Conservation (phyloP, 2,329 filamentous ascomycete genomes). For the Ascochyta fabae region DNA sequence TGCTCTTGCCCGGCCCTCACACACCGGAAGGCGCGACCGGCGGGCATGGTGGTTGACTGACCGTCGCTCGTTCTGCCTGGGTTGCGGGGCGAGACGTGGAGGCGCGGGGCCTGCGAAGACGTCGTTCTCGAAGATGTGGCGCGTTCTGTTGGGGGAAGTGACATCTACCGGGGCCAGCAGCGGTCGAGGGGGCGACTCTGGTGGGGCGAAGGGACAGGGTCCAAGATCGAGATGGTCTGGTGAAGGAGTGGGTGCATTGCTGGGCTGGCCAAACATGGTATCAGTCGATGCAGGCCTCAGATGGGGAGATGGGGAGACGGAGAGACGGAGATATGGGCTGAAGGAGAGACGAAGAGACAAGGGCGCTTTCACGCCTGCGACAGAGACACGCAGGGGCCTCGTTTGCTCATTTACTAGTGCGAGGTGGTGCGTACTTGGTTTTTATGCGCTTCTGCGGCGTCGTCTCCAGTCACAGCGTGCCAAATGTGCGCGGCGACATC, state of each 20-base stretch:
- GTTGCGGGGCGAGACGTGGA: not conserved
- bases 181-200: not conserved
- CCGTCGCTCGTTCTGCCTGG: not conserved
- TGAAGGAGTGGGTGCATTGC: constrained; percentile 20
- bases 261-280: constrained; percentile 27
- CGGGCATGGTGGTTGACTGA: constrained; percentile 6
- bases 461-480: too few relatives aligned
- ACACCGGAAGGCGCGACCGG: not conserved
- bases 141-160: not conserved
- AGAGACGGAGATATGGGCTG: too few relatives aligned
- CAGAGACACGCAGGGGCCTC: too few relatives aligned
- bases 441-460: too few relatives aligned
- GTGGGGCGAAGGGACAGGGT: not conserved
- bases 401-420: too few relatives aligned
- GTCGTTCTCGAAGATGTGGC: not conserved
- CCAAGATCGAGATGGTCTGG: not conserved
- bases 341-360: too few relatives aligned
- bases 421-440: too few relatives aligned
- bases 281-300: constrained; percentile 16
- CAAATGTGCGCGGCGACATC: too few relatives aligned
- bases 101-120: not conserved
- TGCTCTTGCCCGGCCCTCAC: constrained; percentile 5
- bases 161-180: not conserved
- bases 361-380: too few relatives aligned
- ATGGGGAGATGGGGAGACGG: too few relatives aligned